Conservation (phyloP, 2,329 filamentous ascomycete genomes). For the Ceratocystis alfenasii region DNA sequence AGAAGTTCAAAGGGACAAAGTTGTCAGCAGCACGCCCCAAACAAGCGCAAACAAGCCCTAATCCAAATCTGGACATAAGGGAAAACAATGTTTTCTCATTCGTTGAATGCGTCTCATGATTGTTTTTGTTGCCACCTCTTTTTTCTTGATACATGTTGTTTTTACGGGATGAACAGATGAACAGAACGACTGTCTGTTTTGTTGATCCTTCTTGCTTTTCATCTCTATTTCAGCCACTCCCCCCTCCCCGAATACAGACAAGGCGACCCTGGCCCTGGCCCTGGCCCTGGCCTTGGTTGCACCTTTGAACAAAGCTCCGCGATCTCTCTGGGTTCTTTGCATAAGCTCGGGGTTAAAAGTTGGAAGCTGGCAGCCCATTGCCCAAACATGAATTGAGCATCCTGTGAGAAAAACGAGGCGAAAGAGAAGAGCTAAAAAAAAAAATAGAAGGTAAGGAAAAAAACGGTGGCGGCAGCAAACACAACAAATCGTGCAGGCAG, state of each 20-base stretch:
- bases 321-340: background rate
- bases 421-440: background rate
- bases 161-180: conserved; percentile 11
- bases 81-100: background rate
- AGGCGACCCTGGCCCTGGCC: background rate
- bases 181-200: background rate
- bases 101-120: background rate
- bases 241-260: background rate
- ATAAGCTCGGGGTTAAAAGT: background rate
- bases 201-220: conserved; percentile 7
- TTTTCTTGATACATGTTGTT: background rate
- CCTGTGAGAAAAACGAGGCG: background rate
- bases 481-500: too few species aligned
- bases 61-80: background rate
- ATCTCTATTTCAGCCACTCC: conserved; percentile 5
- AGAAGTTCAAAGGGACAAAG: background rate
- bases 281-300: background rate
- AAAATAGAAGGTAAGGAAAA: background rate
- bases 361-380: background rate
- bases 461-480: background rate
- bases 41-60: background rate
- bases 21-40: background rate
- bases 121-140: background rate
- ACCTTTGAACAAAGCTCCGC: background rate
- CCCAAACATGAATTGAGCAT: too few species aligned